phyloP scores from a whole-genome alignment of 805 yeast species.

The Starmerella potacharoeniae region DNA sequence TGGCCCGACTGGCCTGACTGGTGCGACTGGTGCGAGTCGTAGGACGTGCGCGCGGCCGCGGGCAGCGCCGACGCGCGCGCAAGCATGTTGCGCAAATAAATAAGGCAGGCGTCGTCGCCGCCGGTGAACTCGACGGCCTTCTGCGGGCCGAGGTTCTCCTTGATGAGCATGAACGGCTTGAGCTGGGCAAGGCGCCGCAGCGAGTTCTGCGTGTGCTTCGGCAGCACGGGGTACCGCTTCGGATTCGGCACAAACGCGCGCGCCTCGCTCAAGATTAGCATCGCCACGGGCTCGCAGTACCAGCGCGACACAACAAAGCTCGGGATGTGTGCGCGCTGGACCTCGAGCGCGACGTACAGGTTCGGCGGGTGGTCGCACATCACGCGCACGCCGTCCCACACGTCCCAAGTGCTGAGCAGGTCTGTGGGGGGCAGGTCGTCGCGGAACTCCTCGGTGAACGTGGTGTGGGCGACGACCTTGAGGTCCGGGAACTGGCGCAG shows the following conservation, averaged over 20 bases:
- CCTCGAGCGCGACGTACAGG: conserved; percentile 60
- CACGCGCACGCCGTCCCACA: conserved; percentile 56
- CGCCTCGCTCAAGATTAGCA: conserved; percentile 44
- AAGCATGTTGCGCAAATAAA: conserved; percentile 36
- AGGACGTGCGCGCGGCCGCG: neutral
- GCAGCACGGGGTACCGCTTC: conserved; percentile 53
- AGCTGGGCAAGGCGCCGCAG: conserved; percentile 37
- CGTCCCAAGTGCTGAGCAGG: conserved; percentile 54
- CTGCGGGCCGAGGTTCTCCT: conserved; percentile 35
- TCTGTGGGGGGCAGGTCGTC: conserved; percentile 31
- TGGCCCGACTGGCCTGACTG: neutral
- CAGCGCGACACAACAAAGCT: conserved; percentile 44
- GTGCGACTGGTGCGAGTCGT: neutral
- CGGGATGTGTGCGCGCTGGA: conserved; percentile 52
- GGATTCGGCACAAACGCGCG: conserved; percentile 45
- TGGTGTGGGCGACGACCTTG: conserved; percentile 25
- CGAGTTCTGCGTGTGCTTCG: conserved; percentile 44
- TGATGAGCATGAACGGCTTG: conserved; percentile 36
- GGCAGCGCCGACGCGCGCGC: neutral
- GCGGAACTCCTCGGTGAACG: conserved; percentile 35
- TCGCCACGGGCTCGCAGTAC: conserved; percentile 56
- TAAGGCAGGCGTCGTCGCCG: conserved; percentile 33
- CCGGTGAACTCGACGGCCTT: conserved; percentile 24
- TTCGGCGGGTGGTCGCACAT: conserved; percentile 43
- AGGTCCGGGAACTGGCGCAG: conserved; percentile 24